Conservation (phyloP, 805 yeast genomes). For the Starmerella lactis-condensi region DNA sequence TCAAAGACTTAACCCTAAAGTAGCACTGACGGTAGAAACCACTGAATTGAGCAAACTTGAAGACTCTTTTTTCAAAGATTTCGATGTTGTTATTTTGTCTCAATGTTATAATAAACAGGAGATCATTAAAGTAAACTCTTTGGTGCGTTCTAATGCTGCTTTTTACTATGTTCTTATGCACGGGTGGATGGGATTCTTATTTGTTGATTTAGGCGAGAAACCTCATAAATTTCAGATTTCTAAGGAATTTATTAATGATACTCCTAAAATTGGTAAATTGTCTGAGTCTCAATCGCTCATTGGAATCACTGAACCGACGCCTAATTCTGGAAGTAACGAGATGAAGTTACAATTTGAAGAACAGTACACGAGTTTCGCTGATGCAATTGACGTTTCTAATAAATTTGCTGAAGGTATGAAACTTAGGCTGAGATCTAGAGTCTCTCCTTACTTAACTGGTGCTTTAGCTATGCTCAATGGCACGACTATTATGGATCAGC, state of each 20-base stretch:
- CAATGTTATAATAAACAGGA: constrained; percentile 30
- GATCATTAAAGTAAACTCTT: constrained; percentile 31
- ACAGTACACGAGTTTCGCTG: constrained; percentile 13
- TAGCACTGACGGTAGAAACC: constrained; percentile 32
- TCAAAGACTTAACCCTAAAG: constrained; percentile 64
- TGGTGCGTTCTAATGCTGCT: constrained; percentile 43
- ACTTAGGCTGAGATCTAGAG: constrained; percentile 26
- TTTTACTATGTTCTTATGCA: constrained; percentile 49
- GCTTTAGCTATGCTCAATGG: not conserved
- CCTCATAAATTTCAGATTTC: constrained; percentile 28
- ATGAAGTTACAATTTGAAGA: constrained; percentile 22
- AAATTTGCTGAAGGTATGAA: constrained; percentile 12
- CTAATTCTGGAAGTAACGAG: constrained; percentile 22
- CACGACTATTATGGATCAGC: constrained; percentile 14
- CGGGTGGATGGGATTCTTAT: constrained; percentile 70
- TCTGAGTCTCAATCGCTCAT: constrained; percentile 35
- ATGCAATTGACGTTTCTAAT: constrained; percentile 10
- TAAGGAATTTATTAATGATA: constrained; percentile 4
- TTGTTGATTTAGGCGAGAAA: constrained; percentile 48
- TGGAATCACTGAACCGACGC: constrained; percentile 23
- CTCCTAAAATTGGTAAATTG: constrained; percentile 24
- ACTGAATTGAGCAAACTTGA: constrained; percentile 20
- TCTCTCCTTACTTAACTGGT: constrained; percentile 39
- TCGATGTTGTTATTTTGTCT: constrained; percentile 60
- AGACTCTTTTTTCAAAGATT: constrained; percentile 19